Evolutionary conservation across 495 filamentous ascomycete species (phyloP).

Genomic region (Aspergillus nidulans): DNA sequence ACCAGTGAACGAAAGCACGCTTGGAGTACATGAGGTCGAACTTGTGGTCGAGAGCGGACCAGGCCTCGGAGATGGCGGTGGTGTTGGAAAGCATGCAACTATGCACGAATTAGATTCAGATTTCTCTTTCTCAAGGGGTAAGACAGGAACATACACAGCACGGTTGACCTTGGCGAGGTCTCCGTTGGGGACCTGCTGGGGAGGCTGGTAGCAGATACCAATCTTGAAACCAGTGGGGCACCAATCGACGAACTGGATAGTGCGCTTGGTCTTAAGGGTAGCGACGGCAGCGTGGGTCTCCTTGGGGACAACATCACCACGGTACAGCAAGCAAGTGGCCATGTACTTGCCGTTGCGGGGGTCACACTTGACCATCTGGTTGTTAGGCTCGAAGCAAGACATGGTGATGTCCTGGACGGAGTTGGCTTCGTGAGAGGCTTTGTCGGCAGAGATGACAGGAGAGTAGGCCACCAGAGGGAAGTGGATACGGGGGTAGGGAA

Average conservation of each 20-base stretch:
- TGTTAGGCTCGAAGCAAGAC: slow-evolving; percentile 72
- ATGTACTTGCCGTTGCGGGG: slow-evolving; percentile 99
- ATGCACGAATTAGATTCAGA: slow-evolving; percentile 21
- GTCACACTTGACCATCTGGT: slow-evolving; percentile 99
- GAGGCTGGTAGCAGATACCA: slow-evolving; percentile 98
- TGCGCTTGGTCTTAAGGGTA: slow-evolving; percentile 95
- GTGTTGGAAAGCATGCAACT: slow-evolving; percentile 99
- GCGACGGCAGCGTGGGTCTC: slow-evolving; percentile 89
- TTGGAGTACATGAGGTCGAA: slow-evolving; percentile 99
- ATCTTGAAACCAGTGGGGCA: slow-evolving; percentile 99
- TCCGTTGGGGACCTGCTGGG: slow-evolving; percentile 90
- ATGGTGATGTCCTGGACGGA: slow-evolving; percentile 61
- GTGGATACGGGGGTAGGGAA: slow-evolving; percentile 98
- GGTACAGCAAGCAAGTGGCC: slow-evolving; percentile 97
- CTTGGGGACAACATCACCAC: slow-evolving; percentile 95
- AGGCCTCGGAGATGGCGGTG: slow-evolving; percentile 96
- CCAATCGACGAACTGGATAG: slow-evolving; percentile 99
- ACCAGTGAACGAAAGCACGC: slow-evolving; percentile 99
- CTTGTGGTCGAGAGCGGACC: slow-evolving; percentile 95
- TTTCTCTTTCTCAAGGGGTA: neutral
- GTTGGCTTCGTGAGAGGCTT: slow-evolving; percentile 89
- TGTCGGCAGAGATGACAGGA: slow-evolving; percentile 87
- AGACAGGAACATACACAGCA: slow-evolving; percentile 70
- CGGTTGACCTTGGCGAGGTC: slow-evolving; percentile 96
- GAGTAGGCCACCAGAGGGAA: slow-evolving; percentile 97